A percentile compares a stretch with the other conserved stretches of the same genome.
phyloP scores from a whole-genome alignment of 352 stramenopile species.

The Pythium sukuiense region DNA sequence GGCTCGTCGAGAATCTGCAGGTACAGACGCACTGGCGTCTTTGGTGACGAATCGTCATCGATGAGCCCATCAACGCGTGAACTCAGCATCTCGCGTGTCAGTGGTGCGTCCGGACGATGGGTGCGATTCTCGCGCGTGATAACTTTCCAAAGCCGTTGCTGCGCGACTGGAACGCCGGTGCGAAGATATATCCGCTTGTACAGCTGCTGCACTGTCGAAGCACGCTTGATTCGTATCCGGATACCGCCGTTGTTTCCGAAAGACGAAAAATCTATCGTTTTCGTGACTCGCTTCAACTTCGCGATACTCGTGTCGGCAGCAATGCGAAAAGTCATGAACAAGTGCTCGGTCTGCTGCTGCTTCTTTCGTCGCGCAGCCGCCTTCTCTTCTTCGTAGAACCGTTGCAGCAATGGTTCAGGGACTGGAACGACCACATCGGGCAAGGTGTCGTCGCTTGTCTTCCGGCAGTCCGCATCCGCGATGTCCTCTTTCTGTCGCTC shows the following conservation, averaged over 20 bases:
- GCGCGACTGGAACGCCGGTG: slow-evolving; percentile 61
- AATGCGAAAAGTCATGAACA: slow-evolving; percentile 81
- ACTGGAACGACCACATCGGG: slow-evolving; percentile 21
- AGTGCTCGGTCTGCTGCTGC: slow-evolving; percentile 74
- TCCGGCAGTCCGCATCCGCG: slow-evolving; percentile 35
- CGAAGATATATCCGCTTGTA: slow-evolving; percentile 60
- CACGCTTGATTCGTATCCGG: slow-evolving; percentile 65
- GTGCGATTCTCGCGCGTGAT: slow-evolving; percentile 86
- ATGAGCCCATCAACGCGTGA: slow-evolving; percentile 60
- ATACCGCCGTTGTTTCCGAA: slow-evolving; percentile 67
- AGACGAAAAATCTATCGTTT: slow-evolving; percentile 73
- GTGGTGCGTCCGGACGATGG: slow-evolving; percentile 61
- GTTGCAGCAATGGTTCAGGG: slow-evolving; percentile 49
- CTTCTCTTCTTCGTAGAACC: slow-evolving; percentile 83
- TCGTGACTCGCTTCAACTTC: slow-evolving; percentile 72
- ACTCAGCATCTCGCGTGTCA: slow-evolving; percentile 44
- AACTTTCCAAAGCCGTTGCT: slow-evolving; percentile 82
- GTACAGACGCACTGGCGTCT: slow-evolving; percentile 68
- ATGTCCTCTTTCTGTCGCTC: background rate
- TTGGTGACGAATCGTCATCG: slow-evolving; percentile 69
- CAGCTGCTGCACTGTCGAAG: slow-evolving; percentile 59
- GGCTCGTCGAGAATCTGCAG: slow-evolving; percentile 59
- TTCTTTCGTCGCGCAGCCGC: slow-evolving; percentile 69
- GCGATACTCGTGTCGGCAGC: slow-evolving; percentile 69
- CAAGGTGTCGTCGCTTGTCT: background rate